These are phyloP conservation scores for Phyllosticta citribraziliensis DNA, from an alignment of 2,329 filamentous ascomycete genomes.

Conservation along the genomic window DNA sequence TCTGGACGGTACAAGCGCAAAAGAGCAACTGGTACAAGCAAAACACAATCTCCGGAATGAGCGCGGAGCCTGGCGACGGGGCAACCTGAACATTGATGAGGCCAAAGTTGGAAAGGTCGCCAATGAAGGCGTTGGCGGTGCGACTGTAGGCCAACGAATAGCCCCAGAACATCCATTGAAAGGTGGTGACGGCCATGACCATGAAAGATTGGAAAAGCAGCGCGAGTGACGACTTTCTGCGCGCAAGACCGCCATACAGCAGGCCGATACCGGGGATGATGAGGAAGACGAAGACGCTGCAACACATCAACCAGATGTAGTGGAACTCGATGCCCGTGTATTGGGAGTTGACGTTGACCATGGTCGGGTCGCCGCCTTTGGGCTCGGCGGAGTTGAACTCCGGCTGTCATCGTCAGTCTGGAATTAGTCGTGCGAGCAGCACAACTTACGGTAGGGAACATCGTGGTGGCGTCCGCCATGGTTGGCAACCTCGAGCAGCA, in stretches of 20 bases:
- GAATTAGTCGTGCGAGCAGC: background rate
- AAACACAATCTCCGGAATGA: constrained; percentile 56
- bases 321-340: constrained; percentile 51
- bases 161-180: constrained; percentile 57
- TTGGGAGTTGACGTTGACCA: constrained; percentile 48
- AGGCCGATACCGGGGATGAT: constrained; percentile 59
- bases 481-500: background rate
- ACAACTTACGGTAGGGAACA: constrained; percentile 2
- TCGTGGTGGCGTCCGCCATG: constrained; percentile 1
- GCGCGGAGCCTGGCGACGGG: constrained; percentile 47
- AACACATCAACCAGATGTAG: constrained; percentile 51
- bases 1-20: constrained; percentile 52
- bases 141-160: constrained; percentile 54
- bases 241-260: constrained; percentile 53
- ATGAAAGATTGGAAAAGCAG: constrained; percentile 54
- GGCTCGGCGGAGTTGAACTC: constrained; percentile 35
- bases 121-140: constrained; percentile 52
- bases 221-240: constrained; percentile 52
- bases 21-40: constrained; percentile 58
- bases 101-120: constrained; percentile 52
- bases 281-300: constrained; percentile 52
- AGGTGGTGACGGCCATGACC: constrained; percentile 46
- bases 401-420: constrained; percentile 19
- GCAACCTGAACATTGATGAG: constrained; percentile 51
- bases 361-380: constrained; percentile 44